phyloP scores from a whole-genome alignment of 2,329 filamentous ascomycete species.

The Epicoccum sorghinum region DNA sequence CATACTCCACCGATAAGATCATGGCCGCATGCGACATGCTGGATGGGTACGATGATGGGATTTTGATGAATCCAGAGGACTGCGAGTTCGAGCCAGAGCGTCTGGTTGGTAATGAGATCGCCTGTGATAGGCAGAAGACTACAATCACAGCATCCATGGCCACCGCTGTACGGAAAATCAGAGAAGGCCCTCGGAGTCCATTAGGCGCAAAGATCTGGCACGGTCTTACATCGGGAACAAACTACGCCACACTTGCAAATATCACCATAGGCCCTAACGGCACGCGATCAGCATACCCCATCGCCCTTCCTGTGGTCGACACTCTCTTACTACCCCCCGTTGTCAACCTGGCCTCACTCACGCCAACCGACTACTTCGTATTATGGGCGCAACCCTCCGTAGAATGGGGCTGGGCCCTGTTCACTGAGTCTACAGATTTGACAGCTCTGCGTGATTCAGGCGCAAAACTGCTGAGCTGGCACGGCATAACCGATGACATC shows the following conservation, averaged over 20 bases:
- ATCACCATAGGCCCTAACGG: neutral
- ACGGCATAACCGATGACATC: constrained; percentile 27
- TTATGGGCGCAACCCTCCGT: constrained; percentile 16
- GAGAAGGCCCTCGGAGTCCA: constrained; percentile 1
- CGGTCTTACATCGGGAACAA: constrained; percentile 1
- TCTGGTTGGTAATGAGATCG: constrained; percentile 21
- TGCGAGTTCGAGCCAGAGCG: constrained; percentile 30
- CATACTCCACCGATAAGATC: constrained; percentile 20
- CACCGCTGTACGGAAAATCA: constrained; percentile 5
- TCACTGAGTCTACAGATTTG: constrained; percentile 23
- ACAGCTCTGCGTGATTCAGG: constrained; percentile 23
- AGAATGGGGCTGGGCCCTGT: constrained; percentile 17
- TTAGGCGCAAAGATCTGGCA: constrained; percentile 3
- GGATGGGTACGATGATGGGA: constrained; percentile 41
- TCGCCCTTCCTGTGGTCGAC: neutral
- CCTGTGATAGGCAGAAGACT: constrained; percentile 16
- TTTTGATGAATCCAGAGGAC: constrained; percentile 25
- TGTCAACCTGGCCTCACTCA: constrained; percentile 19
- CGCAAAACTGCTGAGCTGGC: constrained; percentile 32
- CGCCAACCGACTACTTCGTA: constrained; percentile 8
- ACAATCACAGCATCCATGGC: constrained; percentile 20
- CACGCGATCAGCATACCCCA: constrained; percentile 1
- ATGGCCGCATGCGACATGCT: constrained; percentile 32
- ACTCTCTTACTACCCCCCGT: constrained; percentile 1
- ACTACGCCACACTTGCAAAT: neutral